Evolutionary conservation across 805 yeast species (phyloP).

Genomic region (Lachancea sp.): DNA sequence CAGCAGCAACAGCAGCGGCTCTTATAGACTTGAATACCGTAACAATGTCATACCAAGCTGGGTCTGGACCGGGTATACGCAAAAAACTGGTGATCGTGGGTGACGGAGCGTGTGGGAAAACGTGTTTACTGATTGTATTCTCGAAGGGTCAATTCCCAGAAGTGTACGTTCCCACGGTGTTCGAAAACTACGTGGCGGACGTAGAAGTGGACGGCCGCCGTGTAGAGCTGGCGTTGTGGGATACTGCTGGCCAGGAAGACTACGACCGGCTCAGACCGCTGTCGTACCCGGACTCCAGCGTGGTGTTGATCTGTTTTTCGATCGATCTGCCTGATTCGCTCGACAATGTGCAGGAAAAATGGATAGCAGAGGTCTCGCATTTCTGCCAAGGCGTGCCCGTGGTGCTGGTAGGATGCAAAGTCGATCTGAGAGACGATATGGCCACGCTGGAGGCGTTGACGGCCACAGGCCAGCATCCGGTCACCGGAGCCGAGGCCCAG

Average conservation of each 20-base stretch:
- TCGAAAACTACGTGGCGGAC: slow-evolving; percentile 95
- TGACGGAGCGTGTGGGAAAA: slow-evolving; percentile 97
- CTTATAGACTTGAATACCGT: background rate
- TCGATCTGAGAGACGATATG: slow-evolving; percentile 79
- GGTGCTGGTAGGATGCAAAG: slow-evolving; percentile 86
- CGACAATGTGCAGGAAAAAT: slow-evolving; percentile 90
- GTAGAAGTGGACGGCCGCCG: slow-evolving; percentile 87
- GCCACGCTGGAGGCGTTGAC: slow-evolving; percentile 68
- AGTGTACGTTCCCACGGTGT: slow-evolving; percentile 92
- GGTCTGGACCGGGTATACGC: slow-evolving; percentile 30
- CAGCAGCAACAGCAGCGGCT: too few species aligned
- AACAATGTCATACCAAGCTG: slow-evolving; percentile 4
- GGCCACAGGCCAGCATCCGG: slow-evolving; percentile 74
- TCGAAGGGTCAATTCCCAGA: slow-evolving; percentile 90
- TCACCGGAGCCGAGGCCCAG: slow-evolving; percentile 75
- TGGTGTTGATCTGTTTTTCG: slow-evolving; percentile 84
- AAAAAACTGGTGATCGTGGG: slow-evolving; percentile 91
- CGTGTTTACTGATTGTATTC: slow-evolving; percentile 80
- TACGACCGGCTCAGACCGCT: slow-evolving; percentile 89
- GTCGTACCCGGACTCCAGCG: slow-evolving; percentile 89
- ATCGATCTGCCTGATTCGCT: slow-evolving; percentile 87
- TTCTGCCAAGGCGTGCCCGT: slow-evolving; percentile 94
- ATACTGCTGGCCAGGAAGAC: slow-evolving; percentile 98
- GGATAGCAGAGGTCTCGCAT: slow-evolving; percentile 90
- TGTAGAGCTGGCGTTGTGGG: slow-evolving; percentile 93